Evolutionary conservation across 2,329 filamentous ascomycete genomes (phyloP).

Genomic region (Gnomoniopsis sp.): DNA sequence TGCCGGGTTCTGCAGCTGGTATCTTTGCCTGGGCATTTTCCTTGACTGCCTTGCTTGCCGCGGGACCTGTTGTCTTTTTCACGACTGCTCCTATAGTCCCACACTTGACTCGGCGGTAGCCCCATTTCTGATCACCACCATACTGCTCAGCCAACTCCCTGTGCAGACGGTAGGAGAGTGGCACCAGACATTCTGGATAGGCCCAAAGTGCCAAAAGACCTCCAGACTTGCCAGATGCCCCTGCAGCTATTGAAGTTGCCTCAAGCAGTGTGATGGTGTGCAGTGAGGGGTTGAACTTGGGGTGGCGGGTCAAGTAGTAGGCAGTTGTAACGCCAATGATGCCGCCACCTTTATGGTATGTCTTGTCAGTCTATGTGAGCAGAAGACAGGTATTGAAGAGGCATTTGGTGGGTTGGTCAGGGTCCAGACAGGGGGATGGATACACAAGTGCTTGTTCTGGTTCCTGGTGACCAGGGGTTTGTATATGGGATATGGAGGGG

Average conservation of each 20-base stretch:
- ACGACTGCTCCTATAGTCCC: conserved; percentile 50
- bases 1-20: not conserved
- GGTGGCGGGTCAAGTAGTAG: conserved; percentile 86
- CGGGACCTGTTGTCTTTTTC: conserved; percentile 27
- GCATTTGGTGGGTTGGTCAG: too few species aligned
- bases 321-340: conserved; percentile 91
- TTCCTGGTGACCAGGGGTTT: not conserved
- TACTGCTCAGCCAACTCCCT: conserved; percentile 82
- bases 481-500: not conserved
- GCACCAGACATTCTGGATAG: conserved; percentile 80
- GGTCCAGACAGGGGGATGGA: too few species aligned
- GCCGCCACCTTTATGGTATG: conserved; percentile 64
- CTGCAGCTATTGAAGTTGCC: conserved; percentile 80
- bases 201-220: conserved; percentile 90
- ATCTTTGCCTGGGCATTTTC: conserved; percentile 25
- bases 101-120: conserved; percentile 76
- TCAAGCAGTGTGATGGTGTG: conserved; percentile 86
- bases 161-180: conserved; percentile 80
- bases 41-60: conserved; percentile 28
- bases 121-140: conserved; percentile 75
- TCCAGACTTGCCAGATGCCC: conserved; percentile 91
- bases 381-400: too few species aligned
- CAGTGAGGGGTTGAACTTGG: conserved; percentile 68
- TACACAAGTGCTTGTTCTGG: too few species aligned
- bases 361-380: conserved; percentile 5